Evolutionary conservation across 495 filamentous ascomycete genomes (phyloP).

Genomic region (Rusavskia elegans): DNA sequence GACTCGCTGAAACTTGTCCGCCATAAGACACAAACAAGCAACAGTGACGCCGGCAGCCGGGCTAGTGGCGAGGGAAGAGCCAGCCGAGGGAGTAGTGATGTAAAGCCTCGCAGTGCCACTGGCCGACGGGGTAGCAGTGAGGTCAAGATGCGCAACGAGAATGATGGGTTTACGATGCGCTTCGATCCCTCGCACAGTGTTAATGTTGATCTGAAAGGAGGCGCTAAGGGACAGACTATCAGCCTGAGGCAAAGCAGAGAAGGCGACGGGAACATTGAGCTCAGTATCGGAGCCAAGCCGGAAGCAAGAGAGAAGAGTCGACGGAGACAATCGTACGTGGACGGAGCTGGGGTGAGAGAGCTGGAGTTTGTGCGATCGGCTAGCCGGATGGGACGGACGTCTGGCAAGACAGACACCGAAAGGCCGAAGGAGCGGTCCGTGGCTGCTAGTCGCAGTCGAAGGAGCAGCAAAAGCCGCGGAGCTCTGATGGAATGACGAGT

Average conservation of each 20-base stretch:
- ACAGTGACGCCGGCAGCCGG: slow-evolving; percentile 10
- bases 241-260: slow-evolving; percentile 62
- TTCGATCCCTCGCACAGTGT: slow-evolving; percentile 43
- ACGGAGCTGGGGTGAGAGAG: slow-evolving; percentile 7
- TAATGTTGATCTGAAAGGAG: slow-evolving; percentile 84
- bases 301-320: slow-evolving; percentile 6
- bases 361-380: neutral
- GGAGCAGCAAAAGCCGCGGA: slow-evolving; percentile 7
- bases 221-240: slow-evolving; percentile 81
- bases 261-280: slow-evolving; percentile 9
- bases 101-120: slow-evolving; percentile 5
- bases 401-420: neutral
- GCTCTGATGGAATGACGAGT: neutral
- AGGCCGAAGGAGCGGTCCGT: slow-evolving; percentile 2
- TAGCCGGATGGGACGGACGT: neutral
- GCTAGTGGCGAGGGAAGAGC: slow-evolving; percentile 7
- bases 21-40: slow-evolving; percentile 7
- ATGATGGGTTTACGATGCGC: slow-evolving; percentile 7
- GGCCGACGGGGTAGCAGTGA: slow-evolving; percentile 6
- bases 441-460: slow-evolving; percentile 6
- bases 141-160: slow-evolving; percentile 3
- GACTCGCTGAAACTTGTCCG: slow-evolving; percentile 1
- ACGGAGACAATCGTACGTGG: slow-evolving; percentile 5
- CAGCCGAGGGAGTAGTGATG: slow-evolving; percentile 11
- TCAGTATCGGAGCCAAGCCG: slow-evolving; percentile 5